Evolutionary conservation across 257 asterid species (phyloP), one percentile per base, ranked within the genome.

Genomic region (Gardenia jasminoides): DNA sequence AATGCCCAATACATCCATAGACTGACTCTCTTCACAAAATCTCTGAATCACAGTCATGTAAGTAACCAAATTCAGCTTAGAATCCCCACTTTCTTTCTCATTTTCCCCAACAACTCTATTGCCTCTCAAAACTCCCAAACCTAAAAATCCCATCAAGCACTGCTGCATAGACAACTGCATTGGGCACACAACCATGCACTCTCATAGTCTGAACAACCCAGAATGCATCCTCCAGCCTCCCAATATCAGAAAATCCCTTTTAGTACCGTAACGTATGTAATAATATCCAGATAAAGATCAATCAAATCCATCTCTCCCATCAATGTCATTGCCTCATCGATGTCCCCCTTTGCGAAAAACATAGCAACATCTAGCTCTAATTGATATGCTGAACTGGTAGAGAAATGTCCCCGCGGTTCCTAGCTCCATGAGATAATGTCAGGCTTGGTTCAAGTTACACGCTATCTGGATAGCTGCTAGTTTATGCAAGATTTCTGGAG

Each of bases 231-330:
- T 90, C 94, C 80, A 93, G 78, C 83, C 86, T 86, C 66, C 98
- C 97, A 7, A 75, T 83, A 80, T 88, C 96, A 70, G 93, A 91
- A 20, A 88, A 81, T 10, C 98, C 92, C 82, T 94, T 94, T 93
- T 43, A 88, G 77, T 67, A 89, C 79, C 36, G 84, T 76, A 52
- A 85, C 86, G 74, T 90, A 91, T 0, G 96, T 85, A 65, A 88
- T 80, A 86, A 91, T 83, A 88, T 91, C 95, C 0, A 97, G 99
- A 80, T 82, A 87, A 75, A 94, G 89, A 89, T 91, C 91, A 66
- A 86, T 82, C 76, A 85, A 75, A 16, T 88, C 90, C 97, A 93
- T 93, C 86, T 93, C 98, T 74, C 81, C 85, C 88, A 90, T 86
- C 93, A 93, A 82, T 26, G 82, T 84, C 83, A 90, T 70, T 1